phyloP scores from a whole-genome alignment of 345 rosid species.

The Gossypium raimondii region DNA sequence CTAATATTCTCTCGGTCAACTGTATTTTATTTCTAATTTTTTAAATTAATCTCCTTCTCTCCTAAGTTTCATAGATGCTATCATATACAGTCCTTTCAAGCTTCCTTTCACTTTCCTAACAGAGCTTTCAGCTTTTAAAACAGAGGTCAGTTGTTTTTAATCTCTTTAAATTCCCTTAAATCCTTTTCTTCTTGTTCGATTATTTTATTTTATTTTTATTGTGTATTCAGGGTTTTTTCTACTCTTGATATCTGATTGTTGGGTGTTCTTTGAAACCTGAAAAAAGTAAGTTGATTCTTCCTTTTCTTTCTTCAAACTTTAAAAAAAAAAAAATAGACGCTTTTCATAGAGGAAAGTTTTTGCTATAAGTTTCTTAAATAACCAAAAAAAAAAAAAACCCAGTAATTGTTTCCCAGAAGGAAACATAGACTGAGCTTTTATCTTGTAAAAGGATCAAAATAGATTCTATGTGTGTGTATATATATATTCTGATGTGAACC shows the following conservation, averaged over 20 bases:
- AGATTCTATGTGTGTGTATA: neutral
- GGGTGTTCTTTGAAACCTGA: conserved; percentile 2
- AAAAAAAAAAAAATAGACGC: neutral
- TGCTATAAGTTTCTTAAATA: neutral
- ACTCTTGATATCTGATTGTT: neutral
- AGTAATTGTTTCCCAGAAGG: conserved; percentile 4
- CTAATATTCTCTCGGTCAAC: neutral
- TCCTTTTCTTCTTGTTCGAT: neutral
- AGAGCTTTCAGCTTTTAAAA: conserved; percentile 11
- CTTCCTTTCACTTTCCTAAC: conserved; percentile 1
- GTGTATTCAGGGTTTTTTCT: neutral
- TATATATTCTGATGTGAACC: conserved; percentile 8
- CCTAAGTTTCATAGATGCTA: neutral
- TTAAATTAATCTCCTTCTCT: neutral
- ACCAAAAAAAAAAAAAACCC: neutral
- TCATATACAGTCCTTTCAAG: neutral
- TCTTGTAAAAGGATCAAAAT: neutral
- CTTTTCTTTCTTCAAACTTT: neutral
- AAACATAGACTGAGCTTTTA: neutral
- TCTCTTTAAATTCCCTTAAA: neutral
- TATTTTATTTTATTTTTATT: neutral
- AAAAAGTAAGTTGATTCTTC: neutral
- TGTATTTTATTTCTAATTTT: neutral
- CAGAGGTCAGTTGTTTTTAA: conserved; percentile 16
- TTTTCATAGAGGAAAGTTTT: conserved; percentile 11